Percentiles rank a stretch among this genome's conserved stretches.
phyloP scores from a whole-genome alignment of 1,139 yeast genomes.

The Sugiyamaella grinbergsii region DNA sequence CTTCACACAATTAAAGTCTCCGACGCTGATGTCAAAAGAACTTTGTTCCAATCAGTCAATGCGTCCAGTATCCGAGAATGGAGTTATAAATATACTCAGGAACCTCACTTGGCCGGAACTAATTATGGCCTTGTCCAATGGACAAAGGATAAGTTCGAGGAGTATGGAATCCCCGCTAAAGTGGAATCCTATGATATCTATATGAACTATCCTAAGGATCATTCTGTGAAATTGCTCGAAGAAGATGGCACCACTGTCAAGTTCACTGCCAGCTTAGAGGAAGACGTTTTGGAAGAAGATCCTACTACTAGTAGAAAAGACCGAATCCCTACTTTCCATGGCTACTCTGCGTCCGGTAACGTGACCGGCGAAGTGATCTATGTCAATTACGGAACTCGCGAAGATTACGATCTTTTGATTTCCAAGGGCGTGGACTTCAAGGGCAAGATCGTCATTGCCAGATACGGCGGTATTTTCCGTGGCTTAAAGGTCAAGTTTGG shows the following conservation, averaged over 20 bases:
- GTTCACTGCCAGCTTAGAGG: slow-evolving; percentile 67
- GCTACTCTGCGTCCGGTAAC: slow-evolving; percentile 69
- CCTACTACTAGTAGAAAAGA: slow-evolving; percentile 54
- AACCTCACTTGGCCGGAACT: slow-evolving; percentile 74
- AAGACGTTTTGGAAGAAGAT: slow-evolving; percentile 73
- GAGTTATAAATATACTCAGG: slow-evolving; percentile 52
- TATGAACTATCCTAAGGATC: slow-evolving; percentile 62
- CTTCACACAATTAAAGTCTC: slow-evolving; percentile 50
- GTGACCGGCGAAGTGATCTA: slow-evolving; percentile 60
- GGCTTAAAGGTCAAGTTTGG: slow-evolving; percentile 72
- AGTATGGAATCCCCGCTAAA: slow-evolving; percentile 57
- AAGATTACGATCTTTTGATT: slow-evolving; percentile 53
- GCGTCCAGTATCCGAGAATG: slow-evolving; percentile 35
- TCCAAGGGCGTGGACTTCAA: slow-evolving; percentile 51
- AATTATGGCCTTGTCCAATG: slow-evolving; percentile 64
- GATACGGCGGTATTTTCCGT: slow-evolving; percentile 62
- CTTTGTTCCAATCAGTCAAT: slow-evolving; percentile 36
- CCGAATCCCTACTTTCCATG: slow-evolving; percentile 63
- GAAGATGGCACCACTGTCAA: slow-evolving; percentile 42
- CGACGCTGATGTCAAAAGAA: slow-evolving; percentile 39
- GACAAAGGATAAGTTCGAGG: slow-evolving; percentile 62
- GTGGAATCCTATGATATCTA: slow-evolving; percentile 62
- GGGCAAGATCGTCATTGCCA: slow-evolving; percentile 59
- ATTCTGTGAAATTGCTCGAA: slow-evolving; percentile 51
- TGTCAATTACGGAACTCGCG: slow-evolving; percentile 61